These are phyloP conservation scores for Aspergillus sojae DNA, from an alignment of 2,329 filamentous ascomycete species.

Conservation along the genomic window DNA sequence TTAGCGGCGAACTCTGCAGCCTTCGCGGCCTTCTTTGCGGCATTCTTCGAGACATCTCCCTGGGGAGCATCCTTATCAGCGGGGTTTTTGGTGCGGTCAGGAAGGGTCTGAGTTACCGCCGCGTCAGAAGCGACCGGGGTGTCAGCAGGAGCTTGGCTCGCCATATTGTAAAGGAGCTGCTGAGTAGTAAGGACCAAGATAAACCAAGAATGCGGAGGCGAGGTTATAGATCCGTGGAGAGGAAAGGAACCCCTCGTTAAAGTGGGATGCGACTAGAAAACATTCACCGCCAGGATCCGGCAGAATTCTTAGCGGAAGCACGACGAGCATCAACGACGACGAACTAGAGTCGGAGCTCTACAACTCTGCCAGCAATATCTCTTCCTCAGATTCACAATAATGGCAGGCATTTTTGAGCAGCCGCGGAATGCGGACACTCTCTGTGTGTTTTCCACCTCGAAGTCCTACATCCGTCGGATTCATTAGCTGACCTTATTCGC, in stretches of 20 bases:
- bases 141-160: conserved; percentile 35
- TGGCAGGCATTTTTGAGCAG: conserved; percentile 97
- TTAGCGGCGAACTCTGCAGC: conserved; percentile 40
- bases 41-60: conserved; percentile 38
- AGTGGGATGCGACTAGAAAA: conserved; percentile 42
- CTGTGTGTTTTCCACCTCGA: conserved; percentile 55
- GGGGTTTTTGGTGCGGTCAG: conserved; percentile 45
- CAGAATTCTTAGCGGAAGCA: conserved; percentile 45
- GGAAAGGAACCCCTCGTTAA: conserved; percentile 30
- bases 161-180: conserved; percentile 29
- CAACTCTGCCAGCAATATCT: conserved; percentile 26
- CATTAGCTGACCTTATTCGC: conserved; percentile 37
- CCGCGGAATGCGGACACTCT: conserved; percentile 89
- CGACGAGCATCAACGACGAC: conserved; percentile 13
- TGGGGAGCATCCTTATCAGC: conserved; percentile 36
- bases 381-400: conserved; percentile 46
- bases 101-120: conserved; percentile 36
- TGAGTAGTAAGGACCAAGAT: conserved; percentile 23
- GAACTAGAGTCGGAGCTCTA: conserved; percentile 30
- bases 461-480: conserved; percentile 2
- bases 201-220: conserved; percentile 17
- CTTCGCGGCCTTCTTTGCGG: conserved; percentile 31
- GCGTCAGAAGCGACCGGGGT: conserved; percentile 26
- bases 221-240: conserved; percentile 5
- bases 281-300: conserved; percentile 43